Evolutionary conservation across 257 asterid genomes (phyloP), one percentile per base, ranked within the genome.

Genomic region (Avicennia marina): DNA sequence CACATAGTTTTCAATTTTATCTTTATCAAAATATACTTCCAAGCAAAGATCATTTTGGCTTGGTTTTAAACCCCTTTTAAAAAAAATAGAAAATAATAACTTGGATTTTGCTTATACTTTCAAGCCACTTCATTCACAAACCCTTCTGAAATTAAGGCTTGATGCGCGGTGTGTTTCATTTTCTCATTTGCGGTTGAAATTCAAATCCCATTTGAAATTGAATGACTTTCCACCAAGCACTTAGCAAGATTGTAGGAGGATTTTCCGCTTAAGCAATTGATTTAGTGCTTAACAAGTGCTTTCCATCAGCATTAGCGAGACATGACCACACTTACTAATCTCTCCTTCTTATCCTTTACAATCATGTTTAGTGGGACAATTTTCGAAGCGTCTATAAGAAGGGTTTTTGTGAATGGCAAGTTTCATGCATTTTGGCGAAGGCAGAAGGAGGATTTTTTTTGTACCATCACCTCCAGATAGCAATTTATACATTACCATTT

Each of bases 21-120:
- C n/a, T n/a, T n/a, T n/a, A n/a, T n/a, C n/a, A n/a, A n/a, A n/a
- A 52, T 68, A 72, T 69, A 56, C 87, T 83, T 79, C 58, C 75
- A 79, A 79, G 87, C 84, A 79, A 79, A 76, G 91, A 72, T 60
- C 71, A 60, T 26, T 43, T 33, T n/a, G 20, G 20, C 44, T 38
- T 38, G 44, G n/a, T 38, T 16, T 16, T 16, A 38, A 38, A 38
- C n/a, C 11, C 1, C 11, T 16, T 38, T 38, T 2, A n/a, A n/a
- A n/a, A n/a, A n/a, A n/a, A n/a, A n/a, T n/a, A n/a, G n/a, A n/a
- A n/a, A n/a, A n/a, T n/a, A n/a, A n/a, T n/a, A n/a, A n/a, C n/a
- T n/a, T n/a, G n/a, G n/a, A n/a, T 38, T 11, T n/a, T 43, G 49
- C 20, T 43, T 16, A 43, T 43, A 13, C 20, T 43, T 43, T 43